phyloP scores from a whole-genome alignment of 78 protist genomes.

The Speleostelium caveatum region DNA sequence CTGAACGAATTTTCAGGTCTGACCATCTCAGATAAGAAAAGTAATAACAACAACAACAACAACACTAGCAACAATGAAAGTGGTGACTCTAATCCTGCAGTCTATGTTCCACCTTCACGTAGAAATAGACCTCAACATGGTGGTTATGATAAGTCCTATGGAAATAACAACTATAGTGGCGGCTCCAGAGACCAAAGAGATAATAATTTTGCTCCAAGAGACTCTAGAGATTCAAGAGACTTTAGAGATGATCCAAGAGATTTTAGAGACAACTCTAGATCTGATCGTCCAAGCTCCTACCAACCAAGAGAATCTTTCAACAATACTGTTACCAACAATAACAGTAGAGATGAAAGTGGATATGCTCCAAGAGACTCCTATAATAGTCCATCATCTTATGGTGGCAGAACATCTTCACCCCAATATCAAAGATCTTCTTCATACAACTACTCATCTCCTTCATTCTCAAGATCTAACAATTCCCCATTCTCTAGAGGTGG shows the following conservation, averaged over 20 bases:
- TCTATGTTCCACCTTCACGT: slow-evolving; percentile 67
- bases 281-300: no score
- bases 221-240: background rate
- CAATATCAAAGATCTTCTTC: no score
- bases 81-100: background rate
- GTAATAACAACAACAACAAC: background rate
- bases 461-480: background rate
- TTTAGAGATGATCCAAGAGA: background rate
- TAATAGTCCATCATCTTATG: background rate
- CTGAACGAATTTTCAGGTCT: slow-evolving; percentile 78
- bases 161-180: slow-evolving; percentile 18
- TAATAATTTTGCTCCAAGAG: background rate
- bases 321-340: background rate
- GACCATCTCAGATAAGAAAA: slow-evolving; percentile 68
- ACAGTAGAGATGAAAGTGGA: background rate
- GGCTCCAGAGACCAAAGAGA: background rate
- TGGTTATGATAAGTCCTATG: background rate
- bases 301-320: background rate
- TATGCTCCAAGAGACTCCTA: background rate
- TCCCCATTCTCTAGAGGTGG: background rate
- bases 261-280: background rate
- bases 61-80: background rate
- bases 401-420: no score
- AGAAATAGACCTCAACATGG: slow-evolving; percentile 17
- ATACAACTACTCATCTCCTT: background rate